Evolutionary conservation across 805 yeast genomes (phyloP), one percentile per base, ranked within the genome.

Genomic region (Vanderwaltozyma yarrowii): DNA sequence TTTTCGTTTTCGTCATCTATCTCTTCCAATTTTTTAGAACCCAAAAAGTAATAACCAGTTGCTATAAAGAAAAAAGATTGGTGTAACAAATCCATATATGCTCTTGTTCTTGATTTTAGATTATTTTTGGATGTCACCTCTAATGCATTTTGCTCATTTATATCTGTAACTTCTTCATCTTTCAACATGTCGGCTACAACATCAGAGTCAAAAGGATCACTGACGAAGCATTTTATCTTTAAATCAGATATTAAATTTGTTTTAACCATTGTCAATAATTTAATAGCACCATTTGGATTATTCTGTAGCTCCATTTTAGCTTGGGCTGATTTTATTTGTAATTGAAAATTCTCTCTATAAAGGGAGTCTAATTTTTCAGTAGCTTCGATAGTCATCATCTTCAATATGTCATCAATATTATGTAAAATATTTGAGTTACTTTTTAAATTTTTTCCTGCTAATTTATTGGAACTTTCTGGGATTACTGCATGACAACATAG

Each of bases 61-160:
- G 85, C 96, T 19, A 82, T 64, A 44, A 86, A 74, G 52, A 88
- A 89, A 51, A 74, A 80, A 32, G 80, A 70, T 36, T 88, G 78
- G 54, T 92, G 96, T 13, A 84, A 60, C 10, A 76, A 50, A 36
- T 84, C 80, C 39, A 56, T 21, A 28, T 52, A 51, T 2, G 54
- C 45, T 35, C 57, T 46, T 4, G 46, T 37, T 30, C 43, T 45
- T 21, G 39, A 15, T 20, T 36, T 46, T 8, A 40, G 30, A 18
- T 37, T 33, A 16, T 15, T 21, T 2, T 16, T 17, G 9, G 11
- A 6, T 3, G 23, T 23, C 3, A 19, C 30, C 1, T 23, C 17
- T 14, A 14, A 3, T 13, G 12, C 21, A n/a, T 32, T 24, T 2
- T 8, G 15, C n/a, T 24, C 12, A 8, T 24, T 12, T 5, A 12